These are phyloP conservation scores for Senecio squalidus DNA, from an alignment of 140 eudicot genomes.

Conservation along the genomic window DNA sequence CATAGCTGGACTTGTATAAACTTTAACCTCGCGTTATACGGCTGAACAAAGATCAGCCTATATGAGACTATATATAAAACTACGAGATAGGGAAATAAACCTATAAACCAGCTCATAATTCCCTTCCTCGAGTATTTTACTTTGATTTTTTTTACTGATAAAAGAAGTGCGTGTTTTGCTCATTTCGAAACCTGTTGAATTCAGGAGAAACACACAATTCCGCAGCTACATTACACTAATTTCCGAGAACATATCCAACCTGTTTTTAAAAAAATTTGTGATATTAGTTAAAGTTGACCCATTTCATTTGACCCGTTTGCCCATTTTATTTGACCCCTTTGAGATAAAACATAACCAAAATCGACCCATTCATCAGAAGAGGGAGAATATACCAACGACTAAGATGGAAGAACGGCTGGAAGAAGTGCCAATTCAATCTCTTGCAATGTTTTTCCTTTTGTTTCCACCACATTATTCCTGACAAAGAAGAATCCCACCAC, in stretches of 20 bases:
- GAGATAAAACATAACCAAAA: no score
- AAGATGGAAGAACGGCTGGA: slow-evolving; percentile 30
- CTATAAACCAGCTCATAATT: not conserved
- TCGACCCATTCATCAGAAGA: not conserved
- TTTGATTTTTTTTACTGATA: slow-evolving; percentile 1
- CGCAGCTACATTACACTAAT: slow-evolving; percentile 3
- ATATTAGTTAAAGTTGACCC: not conserved
- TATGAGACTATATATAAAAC: slow-evolving; percentile 5
- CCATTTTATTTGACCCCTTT: no score
- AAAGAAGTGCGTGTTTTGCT: not conserved
- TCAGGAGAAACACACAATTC: slow-evolving; percentile 4
- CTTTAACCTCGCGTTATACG: slow-evolving; percentile 6
- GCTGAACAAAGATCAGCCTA: slow-evolving; percentile 5
- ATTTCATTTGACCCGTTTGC: no score
- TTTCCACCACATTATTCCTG: slow-evolving; percentile 64
- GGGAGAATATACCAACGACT: slow-evolving; percentile 24
- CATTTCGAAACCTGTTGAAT: slow-evolving; percentile 5
- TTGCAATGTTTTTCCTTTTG: slow-evolving; percentile 79
- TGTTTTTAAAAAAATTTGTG: not conserved
- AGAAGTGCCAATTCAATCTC: slow-evolving; percentile 84
- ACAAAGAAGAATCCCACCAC: slow-evolving; percentile 56
- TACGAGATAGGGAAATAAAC: not conserved
- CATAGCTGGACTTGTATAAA: slow-evolving; percentile 9
- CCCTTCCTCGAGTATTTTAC: slow-evolving; percentile 5
- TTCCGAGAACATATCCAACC: not conserved